Base-by-base conservation (phyloP, 495 filamentous ascomycete species). In the Astrothelium subdiscretum region DNA sequence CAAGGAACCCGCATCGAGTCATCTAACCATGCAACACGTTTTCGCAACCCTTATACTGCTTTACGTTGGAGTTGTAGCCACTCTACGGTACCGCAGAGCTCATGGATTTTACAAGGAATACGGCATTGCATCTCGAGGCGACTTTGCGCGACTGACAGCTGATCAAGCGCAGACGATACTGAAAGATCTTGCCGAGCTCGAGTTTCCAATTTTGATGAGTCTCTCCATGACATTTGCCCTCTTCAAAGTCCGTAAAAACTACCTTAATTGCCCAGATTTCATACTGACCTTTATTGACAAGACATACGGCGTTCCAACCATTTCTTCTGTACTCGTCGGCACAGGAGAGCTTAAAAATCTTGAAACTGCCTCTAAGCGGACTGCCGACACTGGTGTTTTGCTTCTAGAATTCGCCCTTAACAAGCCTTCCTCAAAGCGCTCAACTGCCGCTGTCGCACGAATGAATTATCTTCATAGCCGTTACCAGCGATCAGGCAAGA, bases 401-500 rank as follows among this genome's bases (percentile, higher is more conserved):
- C 43, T 65, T 0, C 24, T 43, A 4, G 63, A 65, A 29, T 26
- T 54, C 24, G 48, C 48, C 11, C 24, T 54, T 40, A 54, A 54
- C 24, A 11, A 26, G 5, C n/a, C 24, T 11, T 54, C 48, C 4
- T 54, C 48, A 8, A 3, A 18, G 38, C 60, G 31, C 8, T 13
- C 63, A 15, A 62, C 35, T 3, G 4, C 63, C 4, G 63, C 60
- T 8, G 63, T 62, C 5, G 63, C 63, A 31, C 20, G 63, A 3
- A 65, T 65, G 63, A 65, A 65, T 29, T 61, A 32, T 32, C 42
- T 64, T 0, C 62, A 64, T 35, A 35, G 59, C 40, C 31, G 18
- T 2, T 61, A 51, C 24, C 62, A 54, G 4, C 48, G 29, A 32
- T 6, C 62, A 10, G 58, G 62, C 65, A 71, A 65, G 20, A 78